Conservation (phyloP, 805 yeast species). For the Schwanniomyces polymorphus region DNA sequence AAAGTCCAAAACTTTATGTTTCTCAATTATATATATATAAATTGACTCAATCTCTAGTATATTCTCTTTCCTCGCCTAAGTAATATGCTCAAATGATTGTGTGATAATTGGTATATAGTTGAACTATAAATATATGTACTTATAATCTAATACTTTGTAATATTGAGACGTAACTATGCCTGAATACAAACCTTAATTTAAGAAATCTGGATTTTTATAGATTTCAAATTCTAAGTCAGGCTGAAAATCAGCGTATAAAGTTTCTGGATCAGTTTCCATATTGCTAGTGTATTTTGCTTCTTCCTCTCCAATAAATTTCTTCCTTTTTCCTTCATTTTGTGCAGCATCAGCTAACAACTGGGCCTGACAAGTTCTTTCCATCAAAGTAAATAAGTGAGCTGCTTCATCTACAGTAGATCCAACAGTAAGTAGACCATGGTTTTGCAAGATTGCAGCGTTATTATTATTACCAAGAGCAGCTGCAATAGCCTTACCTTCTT, state of each 20-base stretch:
- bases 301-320: constrained; percentile 52
- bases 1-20: no score
- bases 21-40: no score
- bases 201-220: neutral
- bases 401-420: constrained; percentile 38
- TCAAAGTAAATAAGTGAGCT: constrained; percentile 29
- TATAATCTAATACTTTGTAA: no score
- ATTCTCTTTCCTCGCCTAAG: no score
- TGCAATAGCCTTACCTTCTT: constrained; percentile 32
- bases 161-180: no score
- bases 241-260: constrained; percentile 72
- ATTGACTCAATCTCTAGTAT: no score
- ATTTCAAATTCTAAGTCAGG: constrained; percentile 55
- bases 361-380: constrained; percentile 31
- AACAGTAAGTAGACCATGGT: constrained; percentile 36
- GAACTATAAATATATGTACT: no score
- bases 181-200: neutral
- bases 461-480: constrained; percentile 28
- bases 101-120: no score
- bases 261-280: constrained; percentile 63
- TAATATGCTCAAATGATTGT: no score
- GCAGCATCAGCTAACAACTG: constrained; percentile 41
- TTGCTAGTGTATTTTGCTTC: constrained; percentile 68
- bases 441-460: constrained; percentile 28
- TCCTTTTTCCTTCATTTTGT: constrained; percentile 36